Conservation (phyloP, 2,329 filamentous ascomycete genomes). For the Colletotrichum lupini region DNA sequence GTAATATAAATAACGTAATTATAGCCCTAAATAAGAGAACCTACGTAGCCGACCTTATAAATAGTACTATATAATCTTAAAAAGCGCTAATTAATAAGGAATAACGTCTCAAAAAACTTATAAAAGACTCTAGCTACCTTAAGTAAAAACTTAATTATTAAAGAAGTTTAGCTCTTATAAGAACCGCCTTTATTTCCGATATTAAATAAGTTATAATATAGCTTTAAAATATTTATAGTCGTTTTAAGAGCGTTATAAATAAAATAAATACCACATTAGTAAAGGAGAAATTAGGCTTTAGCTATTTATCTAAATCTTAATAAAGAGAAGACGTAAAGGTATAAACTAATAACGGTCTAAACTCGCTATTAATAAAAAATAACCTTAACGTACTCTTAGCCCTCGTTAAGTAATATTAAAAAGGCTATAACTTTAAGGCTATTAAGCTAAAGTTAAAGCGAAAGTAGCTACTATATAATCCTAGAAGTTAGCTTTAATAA, state of each 20-base stretch:
- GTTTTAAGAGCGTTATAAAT: neutral
- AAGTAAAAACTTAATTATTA: constrained; percentile 2
- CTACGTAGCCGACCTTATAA: too few species aligned
- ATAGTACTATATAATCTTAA: neutral
- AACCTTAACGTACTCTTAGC: neutral
- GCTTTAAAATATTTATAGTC: neutral
- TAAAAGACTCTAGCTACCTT: neutral
- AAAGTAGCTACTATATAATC: neutral
- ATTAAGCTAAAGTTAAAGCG: neutral
- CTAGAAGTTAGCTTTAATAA: neutral
- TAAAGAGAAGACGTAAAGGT: neutral
- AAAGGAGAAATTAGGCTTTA: neutral
- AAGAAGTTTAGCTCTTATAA: neutral
- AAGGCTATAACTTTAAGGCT: neutral
- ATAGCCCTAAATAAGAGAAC: fast-evolving
- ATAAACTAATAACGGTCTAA: neutral
- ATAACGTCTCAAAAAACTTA: constrained; percentile 59
- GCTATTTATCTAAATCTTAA: neutral
- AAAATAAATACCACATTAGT: neutral
- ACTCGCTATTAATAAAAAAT: neutral
- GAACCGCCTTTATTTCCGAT: neutral
- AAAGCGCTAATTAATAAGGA: constrained; percentile 1
- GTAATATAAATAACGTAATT: too few species aligned
- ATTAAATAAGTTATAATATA: neutral
- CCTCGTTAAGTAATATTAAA: neutral